A percentile compares a stretch with the other conserved stretches of the same genome.
Evolutionary conservation across 805 yeast genomes (phyloP).

Genomic region (Wickerhamomyces bovis): DNA sequence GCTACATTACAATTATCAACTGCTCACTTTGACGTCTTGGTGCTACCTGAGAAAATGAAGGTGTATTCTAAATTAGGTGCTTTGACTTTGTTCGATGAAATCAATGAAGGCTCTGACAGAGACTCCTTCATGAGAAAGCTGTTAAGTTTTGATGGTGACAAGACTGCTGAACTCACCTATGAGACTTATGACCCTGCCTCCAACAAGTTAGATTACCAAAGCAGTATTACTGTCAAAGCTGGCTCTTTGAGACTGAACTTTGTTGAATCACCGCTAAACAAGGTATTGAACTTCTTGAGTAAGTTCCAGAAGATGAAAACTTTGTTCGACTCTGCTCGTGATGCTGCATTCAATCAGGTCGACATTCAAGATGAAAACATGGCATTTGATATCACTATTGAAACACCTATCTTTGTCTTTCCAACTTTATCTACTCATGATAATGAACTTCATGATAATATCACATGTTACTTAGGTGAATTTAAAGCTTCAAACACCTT

Average conservation of each 20-base stretch:
- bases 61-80: conserved; percentile 73
- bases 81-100: conserved; percentile 69
- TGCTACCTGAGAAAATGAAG: conserved; percentile 75
- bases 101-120: conserved; percentile 53
- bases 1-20: conserved; percentile 74
- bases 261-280: conserved; percentile 72
- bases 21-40: conserved; percentile 58
- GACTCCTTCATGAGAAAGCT: conserved; percentile 58
- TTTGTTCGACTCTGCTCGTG: conserved; percentile 84
- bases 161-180: conserved; percentile 75
- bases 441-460: conserved; percentile 43
- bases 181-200: conserved; percentile 68
- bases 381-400: conserved; percentile 63
- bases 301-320: conserved; percentile 82
- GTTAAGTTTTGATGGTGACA: conserved; percentile 73
- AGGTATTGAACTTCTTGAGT: conserved; percentile 58
- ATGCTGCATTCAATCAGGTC: conserved; percentile 82
- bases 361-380: conserved; percentile 52
- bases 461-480: conserved; percentile 79
- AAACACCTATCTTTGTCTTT: conserved; percentile 80
- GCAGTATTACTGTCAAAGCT: conserved; percentile 55
- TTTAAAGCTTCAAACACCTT: conserved; percentile 64
- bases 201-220: conserved; percentile 43
- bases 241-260: conserved; percentile 75
- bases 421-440: conserved; percentile 49